Base-by-base conservation (phyloP, 495 filamentous ascomycete genomes). In the Amorphotheca resinae region DNA sequence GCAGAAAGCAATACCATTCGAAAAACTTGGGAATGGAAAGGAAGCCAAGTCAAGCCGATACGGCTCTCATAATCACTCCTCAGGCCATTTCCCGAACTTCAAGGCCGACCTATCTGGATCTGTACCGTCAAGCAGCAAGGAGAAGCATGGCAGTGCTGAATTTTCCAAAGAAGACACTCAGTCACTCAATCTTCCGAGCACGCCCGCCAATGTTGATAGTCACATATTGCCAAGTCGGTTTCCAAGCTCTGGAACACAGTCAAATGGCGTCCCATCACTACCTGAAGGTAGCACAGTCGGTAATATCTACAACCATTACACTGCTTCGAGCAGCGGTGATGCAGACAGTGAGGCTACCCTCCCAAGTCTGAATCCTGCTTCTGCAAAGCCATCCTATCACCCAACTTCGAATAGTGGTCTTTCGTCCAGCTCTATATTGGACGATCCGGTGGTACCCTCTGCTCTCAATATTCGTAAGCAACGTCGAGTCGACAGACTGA, bases 281-380 rank as follows among this genome's bases (percentile, higher is more conserved):
- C 41, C 8, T 6, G 51, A 53, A 18, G 46, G 51, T 16, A 50
- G 51, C 28, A 53, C 51, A 9, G 39, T 53, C n/a, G 46, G 38
- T 9, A 47, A 50, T 17, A 49, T 53, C 8, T 49, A 48, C 33
- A 40, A n/a, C 22, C 46, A 50, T 6, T 53, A 49, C 26, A 14
- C 16, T 28, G 11, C 25, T 11, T 28, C 25, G 25, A 5, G 25
- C 25, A 11, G 5, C 11, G 5, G 25, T 5, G 25, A 11, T 11
- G 11, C 5, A 28, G 25, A 11, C 11, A 28, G 25, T 28, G 25
- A 28, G 11, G 11, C 5, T 28, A 28, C 5, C 25, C 5, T 11
- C 11, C 25, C 25, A 28, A 28, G 25, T 5, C 25, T 11, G 25
- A 28, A 28, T 28, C 11, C 11, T 28, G 25, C 5, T 28, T 5